Evolutionary conservation across 208 protist species (phyloP), one percentile per base, ranked within the genome.

Genomic region (Acanthamoeba sp.): DNA sequence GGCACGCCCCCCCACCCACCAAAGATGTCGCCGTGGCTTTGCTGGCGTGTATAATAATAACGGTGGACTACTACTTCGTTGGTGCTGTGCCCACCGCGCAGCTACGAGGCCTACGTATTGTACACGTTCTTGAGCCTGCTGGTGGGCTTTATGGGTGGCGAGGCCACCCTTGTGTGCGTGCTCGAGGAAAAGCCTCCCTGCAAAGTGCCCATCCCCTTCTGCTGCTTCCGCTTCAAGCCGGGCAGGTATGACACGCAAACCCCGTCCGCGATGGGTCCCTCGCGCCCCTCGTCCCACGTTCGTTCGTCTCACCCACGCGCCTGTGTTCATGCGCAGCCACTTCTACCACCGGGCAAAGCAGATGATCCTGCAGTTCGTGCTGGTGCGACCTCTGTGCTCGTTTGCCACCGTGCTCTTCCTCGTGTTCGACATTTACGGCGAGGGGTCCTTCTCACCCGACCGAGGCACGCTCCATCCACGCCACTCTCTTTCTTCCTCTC

Each of bases 101-200:
- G 97, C 20, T 99, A 99, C 96, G 98, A 99, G 94, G 98, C 98
- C 95, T 99, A 99, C 95, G 98, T 97, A 76, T 98, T 99, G 80
- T 99, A 99, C 96, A 97, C 97, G 95, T 99, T 99, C 95, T 98
- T 99, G 94, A 97, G 97, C 88, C 96, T 99, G 24, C 98, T 99
- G 97, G 97, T 99, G 34, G 98, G 97, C 38, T 97, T 90, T 32
- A 90, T 90, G 97, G 98, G 98, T 32, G 98, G 98, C 45, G 96
- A 98, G 91, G 96, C 96, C 12, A 97, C 97, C 93, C 95, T 98
- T 50, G 91, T 98, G 88, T 96, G 97, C 42, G 97, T 96, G 40
- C 50, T 94, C n/a, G 66, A 50, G 38, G 69, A 78, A 27, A 95
- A 92, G 40, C 48, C 93, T 16, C 82, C 84, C 1, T 96, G 96